Base-by-base conservation (phyloP, 768 basidiomycete genomes). In the Boletus huronensis region DNA sequence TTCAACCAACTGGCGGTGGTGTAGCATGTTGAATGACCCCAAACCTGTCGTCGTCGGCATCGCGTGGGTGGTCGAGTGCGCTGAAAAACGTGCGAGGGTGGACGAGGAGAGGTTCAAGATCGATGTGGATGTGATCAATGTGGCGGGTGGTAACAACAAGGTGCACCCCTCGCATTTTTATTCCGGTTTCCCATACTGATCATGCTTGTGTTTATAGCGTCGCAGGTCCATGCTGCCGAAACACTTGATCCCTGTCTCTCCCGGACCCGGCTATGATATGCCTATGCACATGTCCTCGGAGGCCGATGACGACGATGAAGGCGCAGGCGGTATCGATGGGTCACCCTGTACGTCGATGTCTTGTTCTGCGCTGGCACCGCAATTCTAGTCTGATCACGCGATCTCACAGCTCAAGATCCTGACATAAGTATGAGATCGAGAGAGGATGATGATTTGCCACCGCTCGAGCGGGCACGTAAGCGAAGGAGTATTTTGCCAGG, bases 41-140 rank as follows among this genome's bases (percentile, higher is more conserved):
- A 79, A 85, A 63, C 93, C 93, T 0, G 59, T 74, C 25, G 84
- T 92, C 16, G 87, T 96, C 16, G 88, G 90, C 8, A 90, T 93
- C 60, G 87, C 83, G 17, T 94, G 93, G 93, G 88, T 95, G 5
- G 88, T 93, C 2, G 85, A 90, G 64, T 95, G 91, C 59, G 87
- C 80, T 2, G 91, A 93, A 62, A 81, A 84, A 58, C 77, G 79
- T 42, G 69, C 69, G 36, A 79, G 71, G 42, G 81, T 88, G 3
- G 88, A 86, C 23, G 92, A 92, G 65, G 68, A 74, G 4, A 77
- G 73, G 41, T 89, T 83, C 64, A 70, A 84, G 31, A 78, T 93
- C 48, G 83, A 90, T 62, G 71, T 91, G 3, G 83, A 82, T 19
- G 5, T 61, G 32, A 72, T 74, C 48, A 83, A 85, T 50, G 75